Evolutionary conservation across 202 grass and related monocot genomes (phyloP).

Genomic region (Zoysia matrella): DNA sequence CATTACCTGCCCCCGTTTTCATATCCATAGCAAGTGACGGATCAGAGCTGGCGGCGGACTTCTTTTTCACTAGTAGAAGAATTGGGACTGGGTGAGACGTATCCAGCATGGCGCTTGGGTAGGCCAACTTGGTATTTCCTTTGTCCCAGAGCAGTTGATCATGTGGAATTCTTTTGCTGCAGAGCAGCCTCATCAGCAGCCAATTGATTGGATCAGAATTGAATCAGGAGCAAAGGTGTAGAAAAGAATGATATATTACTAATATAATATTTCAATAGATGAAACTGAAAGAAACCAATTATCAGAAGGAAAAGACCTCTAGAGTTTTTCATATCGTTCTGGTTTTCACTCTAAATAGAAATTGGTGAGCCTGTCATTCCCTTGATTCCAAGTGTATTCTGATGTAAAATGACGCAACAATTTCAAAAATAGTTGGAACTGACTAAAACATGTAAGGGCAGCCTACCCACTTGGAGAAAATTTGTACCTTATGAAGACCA

Average conservation of each 20-base stretch:
- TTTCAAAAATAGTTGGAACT: conserved; percentile 34
- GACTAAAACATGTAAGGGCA: conserved; percentile 22
- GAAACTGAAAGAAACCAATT: not conserved
- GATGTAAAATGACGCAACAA: conserved; percentile 39
- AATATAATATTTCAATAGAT: not conserved
- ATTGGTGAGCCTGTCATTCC: not conserved
- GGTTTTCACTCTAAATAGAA: not conserved
- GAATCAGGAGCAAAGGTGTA: conserved; percentile 7
- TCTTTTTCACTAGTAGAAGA: conserved; percentile 21
- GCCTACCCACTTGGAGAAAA: conserved; percentile 34
- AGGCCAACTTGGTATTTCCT: conserved; percentile 55
- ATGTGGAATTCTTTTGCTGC: conserved; percentile 50
- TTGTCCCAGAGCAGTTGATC: conserved; percentile 35
- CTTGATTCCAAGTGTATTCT: conserved; percentile 34
- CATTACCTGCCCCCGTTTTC: conserved; percentile 32
- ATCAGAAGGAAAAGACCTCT: not conserved
- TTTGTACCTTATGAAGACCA: conserved; percentile 39
- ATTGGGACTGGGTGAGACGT: conserved; percentile 12
- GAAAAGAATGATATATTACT: conserved; percentile 24
- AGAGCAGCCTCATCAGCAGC: conserved; percentile 42
- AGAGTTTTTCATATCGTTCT: conserved; percentile 12
- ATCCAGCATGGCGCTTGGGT: conserved; percentile 50
- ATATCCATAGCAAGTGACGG: conserved; percentile 8
- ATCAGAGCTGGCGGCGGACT: conserved; percentile 11
- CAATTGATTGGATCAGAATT: conserved; percentile 37